Conservation (phyloP, 257 asterid genomes). For the Echium plantagineum region DNA sequence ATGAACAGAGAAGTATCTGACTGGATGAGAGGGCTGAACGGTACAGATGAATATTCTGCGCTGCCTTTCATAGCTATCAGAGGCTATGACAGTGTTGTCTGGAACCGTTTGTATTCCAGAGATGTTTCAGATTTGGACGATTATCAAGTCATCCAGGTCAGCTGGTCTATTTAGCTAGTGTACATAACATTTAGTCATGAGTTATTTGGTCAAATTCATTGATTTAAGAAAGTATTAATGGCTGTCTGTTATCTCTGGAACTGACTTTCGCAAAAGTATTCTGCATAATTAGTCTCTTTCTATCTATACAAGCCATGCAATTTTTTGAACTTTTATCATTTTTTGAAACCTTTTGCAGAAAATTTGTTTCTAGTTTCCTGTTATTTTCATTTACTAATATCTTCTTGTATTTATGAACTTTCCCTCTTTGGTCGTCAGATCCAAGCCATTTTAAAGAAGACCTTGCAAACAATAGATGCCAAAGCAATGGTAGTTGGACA, state of each 20-base stretch:
- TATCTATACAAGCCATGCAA: background rate
- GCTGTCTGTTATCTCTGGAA: background rate
- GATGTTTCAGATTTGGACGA: constrained; percentile 49
- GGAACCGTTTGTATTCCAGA: constrained; percentile 91
- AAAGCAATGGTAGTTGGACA: constrained; percentile 99
- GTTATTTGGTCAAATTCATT: background rate
- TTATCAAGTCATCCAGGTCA: constrained; percentile 61
- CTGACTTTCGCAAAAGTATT: background rate
- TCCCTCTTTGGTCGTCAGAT: constrained; percentile 28
- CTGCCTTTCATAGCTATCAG: constrained; percentile 76
- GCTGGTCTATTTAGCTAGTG: constrained; percentile 1
- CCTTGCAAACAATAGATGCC: constrained; percentile 71
- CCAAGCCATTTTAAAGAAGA: constrained; percentile 58
- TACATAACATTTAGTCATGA: background rate
- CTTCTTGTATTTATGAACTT: background rate
- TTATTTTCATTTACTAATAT: background rate
- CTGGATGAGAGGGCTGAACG: constrained; percentile 75
- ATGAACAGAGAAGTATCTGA: constrained; percentile 70
- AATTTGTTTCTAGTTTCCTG: background rate
- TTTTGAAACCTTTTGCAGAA: background rate
- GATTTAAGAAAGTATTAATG: background rate
- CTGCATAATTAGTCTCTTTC: background rate
- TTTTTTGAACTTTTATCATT: background rate
- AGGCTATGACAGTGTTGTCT: constrained; percentile 94
- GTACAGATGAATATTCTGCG: constrained; percentile 31